Conservation (phyloP, 768 basidiomycete genomes). For the Phylloporus sp. region DNA sequence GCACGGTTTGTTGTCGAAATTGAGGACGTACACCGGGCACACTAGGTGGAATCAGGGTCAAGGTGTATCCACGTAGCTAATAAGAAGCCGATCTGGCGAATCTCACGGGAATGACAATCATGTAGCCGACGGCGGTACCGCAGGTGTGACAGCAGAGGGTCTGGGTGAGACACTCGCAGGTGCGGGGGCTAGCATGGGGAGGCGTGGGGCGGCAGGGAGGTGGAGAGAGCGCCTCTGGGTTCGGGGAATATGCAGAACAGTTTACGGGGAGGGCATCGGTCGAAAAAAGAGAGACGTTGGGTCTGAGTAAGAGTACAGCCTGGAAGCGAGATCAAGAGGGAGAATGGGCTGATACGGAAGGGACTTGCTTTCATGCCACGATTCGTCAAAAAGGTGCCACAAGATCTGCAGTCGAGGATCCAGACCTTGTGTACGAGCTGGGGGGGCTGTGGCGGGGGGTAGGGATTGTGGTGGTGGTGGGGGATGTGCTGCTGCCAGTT, state of each 20-base stretch:
- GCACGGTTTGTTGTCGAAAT: constrained; percentile 62
- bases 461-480: constrained; percentile 39
- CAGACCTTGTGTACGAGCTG: constrained; percentile 68
- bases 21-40: constrained; percentile 69
- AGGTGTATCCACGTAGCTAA: constrained; percentile 3
- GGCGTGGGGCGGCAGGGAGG: constrained; percentile 37
- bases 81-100: constrained; percentile 1
- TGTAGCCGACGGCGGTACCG: constrained; percentile 71
- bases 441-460: constrained; percentile 36
- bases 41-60: constrained; percentile 36
- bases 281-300: constrained; percentile 77
- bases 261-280: constrained; percentile 78
- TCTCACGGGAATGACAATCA: constrained; percentile 66
- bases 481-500: constrained; percentile 35
- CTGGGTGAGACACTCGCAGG: constrained; percentile 84
- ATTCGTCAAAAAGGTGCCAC: constrained; percentile 73
- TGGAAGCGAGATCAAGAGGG: constrained; percentile 27
- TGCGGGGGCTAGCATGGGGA: constrained; percentile 40
- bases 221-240: constrained; percentile 40
- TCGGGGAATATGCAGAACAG: constrained; percentile 62
- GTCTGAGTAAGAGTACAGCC: constrained; percentile 81
- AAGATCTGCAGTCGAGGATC: constrained; percentile 74
- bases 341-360: not conserved
- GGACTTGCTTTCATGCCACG: constrained; percentile 75
- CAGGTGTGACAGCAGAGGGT: constrained; percentile 78